Evolutionary conservation across 208 protist genomes (phyloP), one percentile per base, ranked within the genome.

Genomic region (Trypanosoma theileri): DNA sequence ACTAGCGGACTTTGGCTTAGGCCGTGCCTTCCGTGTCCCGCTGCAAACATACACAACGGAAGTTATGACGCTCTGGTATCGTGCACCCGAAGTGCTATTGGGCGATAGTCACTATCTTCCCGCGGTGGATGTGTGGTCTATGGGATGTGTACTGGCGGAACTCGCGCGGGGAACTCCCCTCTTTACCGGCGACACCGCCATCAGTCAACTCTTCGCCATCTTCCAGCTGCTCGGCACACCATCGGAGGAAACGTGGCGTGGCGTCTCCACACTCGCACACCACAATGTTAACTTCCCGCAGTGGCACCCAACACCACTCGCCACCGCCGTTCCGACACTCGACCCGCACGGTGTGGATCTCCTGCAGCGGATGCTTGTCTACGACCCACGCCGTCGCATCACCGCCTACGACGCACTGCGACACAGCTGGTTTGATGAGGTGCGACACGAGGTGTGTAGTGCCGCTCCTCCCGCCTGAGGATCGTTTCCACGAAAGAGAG

Each of bases 141-240:
- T 98, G 66, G 96, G 96, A 16, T 98, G 95, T 62, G 95, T 98
- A 35, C 81, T 98, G 63, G 95, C 94, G 17, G 98, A 99, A 81
- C 91, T 99, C 56, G 85, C 91, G 16, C 84, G 79, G 31, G 70
- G 84, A 19, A 73, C 59, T 19, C 83, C 96, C 1, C 80, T 98
- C 41, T 93, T 98, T 52, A 64, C 75, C 19, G 92, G 88, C n/a
- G 84, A 94, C 28, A 77, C 80, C 26, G 93, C 96, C 73, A 88
- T 95, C 65, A 81, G 94, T 56, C 93, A 98, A 70, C 75, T 98
- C 16, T 88, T 89, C 58, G 82, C 81, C 44, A 98, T 98, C 24
- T 98, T 97, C 46, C 59, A 87, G 22, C 45, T 91, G 3, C 84
- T 99, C 59, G 97, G 98, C 28, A 99, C 97, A 0, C 98, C 98